phyloP scores from a whole-genome alignment of 345 rosid species.

The Draba incana region DNA sequence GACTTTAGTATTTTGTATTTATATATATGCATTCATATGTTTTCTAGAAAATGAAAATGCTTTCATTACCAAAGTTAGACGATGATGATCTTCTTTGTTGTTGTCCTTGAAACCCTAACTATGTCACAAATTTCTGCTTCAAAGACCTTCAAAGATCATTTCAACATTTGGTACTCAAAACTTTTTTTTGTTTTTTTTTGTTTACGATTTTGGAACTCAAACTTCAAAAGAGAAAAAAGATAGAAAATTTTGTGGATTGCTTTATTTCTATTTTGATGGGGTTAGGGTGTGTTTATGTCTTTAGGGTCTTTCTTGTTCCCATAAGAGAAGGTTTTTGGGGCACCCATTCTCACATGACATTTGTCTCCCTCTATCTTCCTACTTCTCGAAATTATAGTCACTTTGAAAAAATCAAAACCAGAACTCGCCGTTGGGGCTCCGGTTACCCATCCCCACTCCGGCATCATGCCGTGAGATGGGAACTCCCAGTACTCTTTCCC shows the following conservation, averaged over 20 bases:
- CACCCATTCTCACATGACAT: no score
- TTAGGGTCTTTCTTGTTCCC: constrained; percentile 39
- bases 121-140: neutral
- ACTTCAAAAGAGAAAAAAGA: neutral
- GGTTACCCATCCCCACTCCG: no score
- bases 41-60: neutral
- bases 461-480: no score
- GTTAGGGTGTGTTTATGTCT: constrained; percentile 38
- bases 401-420: no score
- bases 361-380: no score
- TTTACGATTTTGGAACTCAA: neutral
- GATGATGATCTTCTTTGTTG: constrained; percentile 26
- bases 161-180: constrained; percentile 1
- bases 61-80: constrained; percentile 22
- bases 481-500: no score
- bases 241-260: constrained; percentile 1
- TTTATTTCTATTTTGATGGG: constrained; percentile 33
- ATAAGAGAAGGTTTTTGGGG: constrained; percentile 30
- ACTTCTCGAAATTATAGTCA: no score
- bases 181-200: no score
- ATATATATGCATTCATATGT: neutral
- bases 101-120: neutral
- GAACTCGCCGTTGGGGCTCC: no score
- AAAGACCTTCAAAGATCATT: neutral
- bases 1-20: neutral